Conservation (phyloP, 148 eudicot genomes). For the Camellia japonica region DNA sequence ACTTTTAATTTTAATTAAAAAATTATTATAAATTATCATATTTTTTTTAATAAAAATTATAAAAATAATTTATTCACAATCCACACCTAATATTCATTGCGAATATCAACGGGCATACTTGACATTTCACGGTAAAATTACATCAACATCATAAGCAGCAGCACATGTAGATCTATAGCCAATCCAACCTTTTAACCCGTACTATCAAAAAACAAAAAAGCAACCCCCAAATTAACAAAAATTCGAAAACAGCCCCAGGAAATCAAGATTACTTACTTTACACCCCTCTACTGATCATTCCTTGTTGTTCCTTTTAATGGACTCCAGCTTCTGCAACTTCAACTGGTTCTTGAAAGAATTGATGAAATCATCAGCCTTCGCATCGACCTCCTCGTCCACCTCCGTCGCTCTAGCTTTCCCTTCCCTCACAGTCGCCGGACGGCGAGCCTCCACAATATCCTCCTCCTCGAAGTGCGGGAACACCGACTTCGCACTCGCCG, state of each 20-base stretch:
- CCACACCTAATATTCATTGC: too few relatives aligned
- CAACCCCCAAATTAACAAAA: constrained; percentile 7
- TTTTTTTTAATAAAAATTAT: too few relatives aligned
- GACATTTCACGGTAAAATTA: not conserved
- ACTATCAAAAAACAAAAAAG: not conserved
- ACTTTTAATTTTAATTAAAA: too few relatives aligned
- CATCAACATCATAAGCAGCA: not conserved
- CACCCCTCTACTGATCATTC: constrained; percentile 48
- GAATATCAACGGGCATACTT: constrained; percentile 7
- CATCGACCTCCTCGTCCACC: constrained; percentile 62
- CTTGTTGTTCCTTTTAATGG: constrained; percentile 48
- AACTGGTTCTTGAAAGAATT: constrained; percentile 66
- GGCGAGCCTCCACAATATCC: constrained; percentile 26
- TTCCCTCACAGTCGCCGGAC: constrained; percentile 44
- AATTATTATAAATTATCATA: too few relatives aligned
- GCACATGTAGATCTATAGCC: not conserved
- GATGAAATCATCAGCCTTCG: constrained; percentile 81
- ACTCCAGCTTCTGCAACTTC: constrained; percentile 69
- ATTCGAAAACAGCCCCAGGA: constrained; percentile 11
- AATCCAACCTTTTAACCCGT: not conserved
- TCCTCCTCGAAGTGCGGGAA: constrained; percentile 36
- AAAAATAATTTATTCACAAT: too few relatives aligned
- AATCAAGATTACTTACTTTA: constrained; percentile 21
- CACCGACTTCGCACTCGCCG: constrained; percentile 53
- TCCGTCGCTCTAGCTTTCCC: constrained; percentile 19